Base-by-base conservation (phyloP, 371 early-diverging fungal species). In the Mucor mucedo region DNA sequence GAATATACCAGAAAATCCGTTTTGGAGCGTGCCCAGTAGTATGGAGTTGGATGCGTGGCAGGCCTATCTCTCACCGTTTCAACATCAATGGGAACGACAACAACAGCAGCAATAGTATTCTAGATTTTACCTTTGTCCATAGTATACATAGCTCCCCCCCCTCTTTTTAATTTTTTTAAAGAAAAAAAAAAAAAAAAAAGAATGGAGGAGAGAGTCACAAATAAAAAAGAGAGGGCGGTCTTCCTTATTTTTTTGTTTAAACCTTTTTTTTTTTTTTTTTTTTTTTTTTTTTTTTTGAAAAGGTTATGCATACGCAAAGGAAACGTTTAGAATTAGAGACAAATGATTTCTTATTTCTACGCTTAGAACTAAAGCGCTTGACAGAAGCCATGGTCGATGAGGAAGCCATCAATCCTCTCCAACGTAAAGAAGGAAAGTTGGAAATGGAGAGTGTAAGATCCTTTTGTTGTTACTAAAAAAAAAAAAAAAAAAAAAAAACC, bases 21-120 rank as follows among this genome's bases (percentile, higher is more conserved):
- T 80, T 56, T 80, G 80, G 80, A 65, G 70, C 0, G 65, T 77
- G 8, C 80, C 80, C n/a, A 73, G 72, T 41, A 72, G 70, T 52
- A 64, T 77, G 41, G 74, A 77, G 30, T 35, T 68, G 33, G 72
- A 73, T 41, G 80, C 75, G 41, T 79, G 80, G 80, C 54, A 69
- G n/a, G 70, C 75, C 5, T 79, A 75, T 53, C 32, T 67, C 21
- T 39, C 57, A 21, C 62, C 56, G 35, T 38, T 55, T 5, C 60
- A 66, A 42, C 60, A 55, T 13, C 45, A 45, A 44, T 8, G n/a
- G n/a, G 27, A 60, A 42, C 21, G 28, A 29, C 39, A 50, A 50
- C 57, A 57, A 11, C 57, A 57, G 21, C 21, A 21, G 21, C 21
- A 1, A 21, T 21, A 21, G 1, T 21, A 21, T 21, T 21, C 21